Conservation (phyloP, 176 grass and related monocot species). For the Zea mays region Zm-B73-REFERENCE-NAM-5.0 NC_050105.1:82730501-82731000, state of each 20-base stretch:
- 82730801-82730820: conserved; percentile 9
- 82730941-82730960: not conserved
- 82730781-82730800: conserved; percentile 11
- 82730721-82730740: conserved; percentile 66
- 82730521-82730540: conserved; percentile 12
- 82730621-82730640: conserved; percentile 74
- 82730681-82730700: conserved; percentile 83
- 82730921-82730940: conserved; percentile 23
- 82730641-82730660: conserved; percentile 90
- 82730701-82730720: conserved; percentile 91
- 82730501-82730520: conserved; percentile 72
- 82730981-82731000: conserved; percentile 35
- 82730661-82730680: conserved; percentile 71
- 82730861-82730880: conserved; percentile 8
- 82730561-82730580: conserved; percentile 28
- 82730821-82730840: not conserved
- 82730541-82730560: conserved; percentile 13
- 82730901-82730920: not conserved
- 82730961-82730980: conserved; percentile 3
- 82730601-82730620: conserved; percentile 89
- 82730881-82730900: not conserved
- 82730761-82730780: conserved; percentile 12
- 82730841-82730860: conserved; percentile 5
- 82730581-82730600: conserved; percentile 71
- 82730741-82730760: conserved; percentile 56